Percentiles rank a stretch among this genome's conserved stretches.
Conservation (phyloP, 2,329 filamentous ascomycete genomes). For the Falciphora oryzae region DNA sequence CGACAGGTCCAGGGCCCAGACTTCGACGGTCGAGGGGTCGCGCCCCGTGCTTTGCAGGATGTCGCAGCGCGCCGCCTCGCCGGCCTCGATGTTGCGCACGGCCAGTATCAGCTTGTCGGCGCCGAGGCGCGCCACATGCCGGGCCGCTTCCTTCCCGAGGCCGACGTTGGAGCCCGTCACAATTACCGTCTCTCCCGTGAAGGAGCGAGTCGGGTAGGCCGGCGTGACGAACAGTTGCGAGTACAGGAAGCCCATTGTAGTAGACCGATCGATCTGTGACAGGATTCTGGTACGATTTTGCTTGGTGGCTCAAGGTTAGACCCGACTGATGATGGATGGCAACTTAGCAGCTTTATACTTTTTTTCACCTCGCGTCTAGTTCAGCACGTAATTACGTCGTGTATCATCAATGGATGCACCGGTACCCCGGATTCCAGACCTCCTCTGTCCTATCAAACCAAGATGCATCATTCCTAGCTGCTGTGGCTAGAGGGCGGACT, state of each 20-base stretch:
- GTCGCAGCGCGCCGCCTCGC: constrained; percentile 20
- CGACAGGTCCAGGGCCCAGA: constrained; percentile 39
- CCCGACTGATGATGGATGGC: too few species aligned
- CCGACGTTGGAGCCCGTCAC: constrained; percentile 40
- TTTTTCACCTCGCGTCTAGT: too few species aligned
- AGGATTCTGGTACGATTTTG: too few species aligned
- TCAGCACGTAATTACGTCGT: too few species aligned
- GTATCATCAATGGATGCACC: too few species aligned
- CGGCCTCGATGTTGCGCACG: constrained; percentile 28
- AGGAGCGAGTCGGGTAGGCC: constrained; percentile 2
- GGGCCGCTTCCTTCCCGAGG: constrained; percentile 33
- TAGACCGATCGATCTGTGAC: too few species aligned
- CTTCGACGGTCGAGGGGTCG: constrained; percentile 15
- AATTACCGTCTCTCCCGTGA: constrained; percentile 26
- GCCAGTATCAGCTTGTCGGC: constrained; percentile 33
- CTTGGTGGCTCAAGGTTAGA: too few species aligned
- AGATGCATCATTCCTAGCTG: too few species aligned
- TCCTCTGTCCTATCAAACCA: too few species aligned
- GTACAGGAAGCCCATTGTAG: constrained; percentile 3
- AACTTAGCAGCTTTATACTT: too few species aligned
- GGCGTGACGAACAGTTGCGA: constrained; percentile 9
- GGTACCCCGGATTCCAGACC: too few species aligned
- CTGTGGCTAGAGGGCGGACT: too few species aligned
- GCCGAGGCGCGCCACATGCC: constrained; percentile 30
- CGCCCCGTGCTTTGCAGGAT: constrained; percentile 13